These are phyloP conservation scores for Alternaria hordeiaustralica DNA, from an alignment of 2,329 filamentous ascomycete species.

Conservation along the genomic window DNA sequence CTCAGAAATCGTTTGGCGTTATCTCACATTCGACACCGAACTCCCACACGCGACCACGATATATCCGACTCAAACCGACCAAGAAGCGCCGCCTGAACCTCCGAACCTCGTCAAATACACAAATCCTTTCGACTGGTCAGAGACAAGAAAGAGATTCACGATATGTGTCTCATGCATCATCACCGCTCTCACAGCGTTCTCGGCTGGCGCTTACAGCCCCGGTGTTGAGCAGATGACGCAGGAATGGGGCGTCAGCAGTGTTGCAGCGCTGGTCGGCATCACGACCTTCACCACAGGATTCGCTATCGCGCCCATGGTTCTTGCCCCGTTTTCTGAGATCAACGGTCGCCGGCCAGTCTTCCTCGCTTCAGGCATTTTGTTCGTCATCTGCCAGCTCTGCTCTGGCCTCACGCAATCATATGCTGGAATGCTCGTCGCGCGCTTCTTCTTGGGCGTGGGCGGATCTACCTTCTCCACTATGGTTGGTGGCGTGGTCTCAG, in stretches of 20 bases:
- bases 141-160: conserved; percentile 71
- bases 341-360: conserved; percentile 88
- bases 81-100: conserved; percentile 57
- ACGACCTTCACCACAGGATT: conserved; percentile 81
- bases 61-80: conserved; percentile 41
- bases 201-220: conserved; percentile 80
- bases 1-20: conserved; percentile 60
- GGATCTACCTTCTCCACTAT: conserved; percentile 84
- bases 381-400: conserved; percentile 72
- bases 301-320: conserved; percentile 81
- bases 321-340: conserved; percentile 87
- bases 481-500: conserved; percentile 89
- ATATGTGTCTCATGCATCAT: conserved; percentile 77
- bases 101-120: conserved; percentile 71
- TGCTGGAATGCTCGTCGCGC: conserved; percentile 74
- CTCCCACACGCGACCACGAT: conserved; percentile 57
- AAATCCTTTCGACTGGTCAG: conserved; percentile 77
- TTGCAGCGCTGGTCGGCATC: conserved; percentile 76
- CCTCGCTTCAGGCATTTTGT: conserved; percentile 73
- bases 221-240: conserved; percentile 68
- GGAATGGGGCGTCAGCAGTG: conserved; percentile 68
- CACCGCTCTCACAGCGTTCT: conserved; percentile 79
- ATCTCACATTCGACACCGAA: conserved; percentile 67
- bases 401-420: conserved; percentile 75
- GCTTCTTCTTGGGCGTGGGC: conserved; percentile 80